These are phyloP conservation scores for Penicillium ochrochloron DNA, from an alignment of 495 filamentous ascomycete species.

Conservation along the genomic window DNA sequence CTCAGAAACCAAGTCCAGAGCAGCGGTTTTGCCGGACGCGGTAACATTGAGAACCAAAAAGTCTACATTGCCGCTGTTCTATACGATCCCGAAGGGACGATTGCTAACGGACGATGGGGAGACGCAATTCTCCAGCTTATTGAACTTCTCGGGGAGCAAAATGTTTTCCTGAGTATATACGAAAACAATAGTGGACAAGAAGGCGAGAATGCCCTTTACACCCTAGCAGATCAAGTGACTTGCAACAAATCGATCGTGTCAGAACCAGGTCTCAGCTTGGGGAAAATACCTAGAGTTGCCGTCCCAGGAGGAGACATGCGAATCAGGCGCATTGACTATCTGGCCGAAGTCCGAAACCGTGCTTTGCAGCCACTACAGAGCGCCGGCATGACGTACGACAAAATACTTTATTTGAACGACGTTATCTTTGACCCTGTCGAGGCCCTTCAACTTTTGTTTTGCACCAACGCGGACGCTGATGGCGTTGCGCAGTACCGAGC, in stretches of 20 bases:
- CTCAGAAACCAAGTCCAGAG: slow-evolving; percentile 43
- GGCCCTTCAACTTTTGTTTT: slow-evolving; percentile 73
- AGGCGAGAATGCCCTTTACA: slow-evolving; percentile 47
- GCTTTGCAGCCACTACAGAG: slow-evolving; percentile 64
- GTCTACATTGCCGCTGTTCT: slow-evolving; percentile 80
- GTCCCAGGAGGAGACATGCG: slow-evolving; percentile 64
- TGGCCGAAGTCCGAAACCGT: slow-evolving; percentile 80
- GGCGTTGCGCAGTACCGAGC: slow-evolving; percentile 69
- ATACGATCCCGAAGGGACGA: slow-evolving; percentile 61
- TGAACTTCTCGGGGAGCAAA: slow-evolving; percentile 57
- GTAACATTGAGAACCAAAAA: slow-evolving; percentile 67
- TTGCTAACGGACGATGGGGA: slow-evolving; percentile 71
- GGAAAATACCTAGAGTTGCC: slow-evolving; percentile 57
- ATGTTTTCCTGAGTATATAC: slow-evolving; percentile 61
- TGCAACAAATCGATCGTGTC: slow-evolving; percentile 60
- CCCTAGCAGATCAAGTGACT: slow-evolving; percentile 44
- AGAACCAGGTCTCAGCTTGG: slow-evolving; percentile 56
- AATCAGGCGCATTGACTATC: slow-evolving; percentile 72
- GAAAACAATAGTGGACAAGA: slow-evolving; percentile 70
- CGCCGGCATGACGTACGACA: slow-evolving; percentile 56
- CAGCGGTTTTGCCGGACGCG: slow-evolving; percentile 53
- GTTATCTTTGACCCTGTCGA: slow-evolving; percentile 73
- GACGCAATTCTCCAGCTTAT: slow-evolving; percentile 63
- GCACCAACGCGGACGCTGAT: slow-evolving; percentile 64
- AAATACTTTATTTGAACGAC: slow-evolving; percentile 78